Evolutionary conservation across 2,329 filamentous ascomycete genomes (phyloP), one percentile per base, ranked within the genome.

Genomic region (Hypoxylon sp.): DNA sequence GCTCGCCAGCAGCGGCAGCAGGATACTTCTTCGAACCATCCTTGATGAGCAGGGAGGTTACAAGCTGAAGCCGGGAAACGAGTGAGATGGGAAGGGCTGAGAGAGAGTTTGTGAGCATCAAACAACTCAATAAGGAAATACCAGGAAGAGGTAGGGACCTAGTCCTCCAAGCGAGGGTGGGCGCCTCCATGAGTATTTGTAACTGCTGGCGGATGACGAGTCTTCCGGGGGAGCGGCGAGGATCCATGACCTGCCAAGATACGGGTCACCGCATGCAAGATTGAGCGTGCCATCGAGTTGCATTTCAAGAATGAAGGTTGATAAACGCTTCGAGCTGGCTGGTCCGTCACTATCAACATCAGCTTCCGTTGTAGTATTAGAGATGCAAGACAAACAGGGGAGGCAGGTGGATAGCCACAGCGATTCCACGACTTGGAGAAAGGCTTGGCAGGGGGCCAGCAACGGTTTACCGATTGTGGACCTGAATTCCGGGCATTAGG

Each of bases 1-100:
- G 64, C 74, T 72, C 59, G 72, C 73, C 35, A 77, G 72, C 61
- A 78, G 72, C 65, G 74, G 63, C 64, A 77, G 60, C 64, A 76
- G 61, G 42, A 74, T 49, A 55, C 55, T 70, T 55, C 58, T 59
- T 68, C 76, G 73, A 72, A 78, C 74, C 77, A 78, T 78, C 33
- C n/a, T 74, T 20, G 50, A 33, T 27, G 22, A 63, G 53, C 13
- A 61, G 35, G 31, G 44, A 55, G 40, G 56, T 46, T 31, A 35
- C 31, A n/a, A 61, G 54, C 54, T 46, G 33, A 62, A 60, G 67
- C 58, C 35, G 64, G 46, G 42, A 49, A 64, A 44, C 42, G 51
- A 64, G 48, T 46, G 54, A 59, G 49, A 60, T 67, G 54, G 66
- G 30, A 48, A 58, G 60, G 46, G 59, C 53, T 20, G 53, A 50